Evolutionary conservation across 2,329 filamentous ascomycete genomes (phyloP), one percentile per base, ranked within the genome.

Genomic region (Arthrobotrys megalospora): DNA sequence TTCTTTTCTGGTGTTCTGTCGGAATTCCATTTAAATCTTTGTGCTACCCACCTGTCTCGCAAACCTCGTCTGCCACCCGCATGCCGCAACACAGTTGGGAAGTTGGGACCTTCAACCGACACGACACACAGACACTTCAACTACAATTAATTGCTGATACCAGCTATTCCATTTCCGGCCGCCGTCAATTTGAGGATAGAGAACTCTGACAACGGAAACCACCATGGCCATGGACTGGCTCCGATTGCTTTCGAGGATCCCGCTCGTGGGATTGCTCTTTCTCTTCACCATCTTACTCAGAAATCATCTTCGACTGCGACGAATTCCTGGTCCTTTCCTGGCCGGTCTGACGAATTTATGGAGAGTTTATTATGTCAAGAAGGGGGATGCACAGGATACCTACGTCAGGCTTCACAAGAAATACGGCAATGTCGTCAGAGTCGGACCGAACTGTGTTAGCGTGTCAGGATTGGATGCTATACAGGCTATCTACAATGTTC

Each of bases 401-500:
- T 90, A 92, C 77, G 87, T 91, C 52, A 86, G 84, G 7, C 86
- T 96, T 0, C 93, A 96, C 83, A 87, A 87, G 12, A 87, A 92
- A 81, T 87, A 93, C 84, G 93, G 93, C 55, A 89, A 92, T 82
- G 86, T 95, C 1, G 91, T 96, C 0, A 88, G 93, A 0, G 84
- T 94, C 2, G 93, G 92, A 0, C 93, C 93, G 0, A 94, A 94
- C 80, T 86, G 86, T 0, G 84, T 96, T 0, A 93, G 91, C 0
- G 93, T 96, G 82, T 88, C 91, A 1, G 88, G 93, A 80, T 92
- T 93, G 0, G 88, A 88, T 75, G 91, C 92, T 0, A 86, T 95
- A 80, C 92, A 92, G 84, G 86, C 86, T 10, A 94, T 96, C 52
- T 96, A 96, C 83, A 92, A 92, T 0, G 84, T 95, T 50, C 95